phyloP scores from a whole-genome alignment of 495 filamentous ascomycete species.

The Trichoderma orchidacearum region DNA sequence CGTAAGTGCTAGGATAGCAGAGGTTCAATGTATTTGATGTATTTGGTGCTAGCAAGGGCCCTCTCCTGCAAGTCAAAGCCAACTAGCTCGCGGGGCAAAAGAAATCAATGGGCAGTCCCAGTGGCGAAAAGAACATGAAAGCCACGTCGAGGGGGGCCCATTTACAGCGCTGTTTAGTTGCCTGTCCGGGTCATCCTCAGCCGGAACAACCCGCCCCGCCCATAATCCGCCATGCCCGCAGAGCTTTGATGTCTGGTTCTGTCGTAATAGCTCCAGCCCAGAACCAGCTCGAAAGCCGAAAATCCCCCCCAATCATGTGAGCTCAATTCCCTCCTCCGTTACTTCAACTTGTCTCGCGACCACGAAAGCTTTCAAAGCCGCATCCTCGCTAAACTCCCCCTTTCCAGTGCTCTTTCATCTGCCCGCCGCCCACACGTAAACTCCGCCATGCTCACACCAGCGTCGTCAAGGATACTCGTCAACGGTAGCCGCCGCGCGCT shows the following conservation, averaged over 20 bases:
- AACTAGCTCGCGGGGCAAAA: neutral
- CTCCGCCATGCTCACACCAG: constrained; percentile 8
- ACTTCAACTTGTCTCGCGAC: no score
- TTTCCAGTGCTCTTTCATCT: neutral
- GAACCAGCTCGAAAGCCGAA: neutral
- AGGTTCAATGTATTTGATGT: no score
- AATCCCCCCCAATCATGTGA: neutral
- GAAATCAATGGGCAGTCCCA: neutral
- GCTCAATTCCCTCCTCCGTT: neutral
- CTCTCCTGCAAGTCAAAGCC: neutral
- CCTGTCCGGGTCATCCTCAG: neutral
- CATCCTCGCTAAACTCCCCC: neutral
- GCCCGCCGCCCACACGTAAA: neutral
- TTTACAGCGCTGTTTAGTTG: neutral
- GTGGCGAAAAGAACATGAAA: neutral
- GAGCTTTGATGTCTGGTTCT: neutral
- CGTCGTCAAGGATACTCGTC: constrained; percentile 32
- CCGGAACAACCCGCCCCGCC: neutral
- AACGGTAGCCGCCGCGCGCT: constrained; percentile 19
- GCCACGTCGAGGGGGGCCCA: no score
- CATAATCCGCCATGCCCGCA: neutral
- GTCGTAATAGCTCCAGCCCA: neutral
- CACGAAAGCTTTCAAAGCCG: neutral
- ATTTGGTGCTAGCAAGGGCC: neutral
- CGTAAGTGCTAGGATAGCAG: no score